Base-by-base conservation (phyloP, 192 early-diverging fungal genomes). In the Linnemannia zychae region DNA sequence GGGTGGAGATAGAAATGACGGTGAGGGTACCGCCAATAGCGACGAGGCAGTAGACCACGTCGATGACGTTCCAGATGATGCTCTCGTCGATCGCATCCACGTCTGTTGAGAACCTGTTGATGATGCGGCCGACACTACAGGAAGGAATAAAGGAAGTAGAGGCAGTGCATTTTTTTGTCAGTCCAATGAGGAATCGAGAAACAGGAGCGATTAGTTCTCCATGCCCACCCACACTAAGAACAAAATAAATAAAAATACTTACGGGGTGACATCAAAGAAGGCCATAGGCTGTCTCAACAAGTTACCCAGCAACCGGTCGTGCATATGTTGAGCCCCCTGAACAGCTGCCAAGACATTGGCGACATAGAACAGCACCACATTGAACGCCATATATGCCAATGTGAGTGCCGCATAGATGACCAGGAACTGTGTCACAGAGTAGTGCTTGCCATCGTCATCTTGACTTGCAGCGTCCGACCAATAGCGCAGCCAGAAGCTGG, bases 31-130 rank as follows among this genome's bases (percentile, higher is more conserved):
- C 80, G 3, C 81, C 68, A 3, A 91, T 88, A 13, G 88, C 71
- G 1, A 91, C 88, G 24, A 78, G 76, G 34, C 81, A 83, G 24
- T 78, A 83, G 6, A 83, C 75, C 15, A 88, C 81, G 71, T 91
- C 85, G 46, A 87, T 93, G 24, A 70, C 77, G 33, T 84, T 81
- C 80, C 48, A 93, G 89, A 47, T 94, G 77, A 57, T 89, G 44
- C 75, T 94, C 91, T 96, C 94, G 74, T 97, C 97, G n/a, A 96
- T 88, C 28, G 93, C 93, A 76, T 95, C 91, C 70, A 95, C 91
- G 82, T 98, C 97, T 73, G 95, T 97, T 67, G 94, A 94, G 81
- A 98, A 98, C 22, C 97, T 94, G 76, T 98, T 96, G 66, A 97
- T 83, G 77, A 98, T 93, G 48, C 97, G 94, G 24, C 97, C 96